A percentile compares a stretch with the other conserved stretches of the same genome.
These are phyloP conservation scores for Ceratocystis lukuohia DNA, from an alignment of 2,329 filamentous ascomycete genomes.

Conservation along the genomic window DNA sequence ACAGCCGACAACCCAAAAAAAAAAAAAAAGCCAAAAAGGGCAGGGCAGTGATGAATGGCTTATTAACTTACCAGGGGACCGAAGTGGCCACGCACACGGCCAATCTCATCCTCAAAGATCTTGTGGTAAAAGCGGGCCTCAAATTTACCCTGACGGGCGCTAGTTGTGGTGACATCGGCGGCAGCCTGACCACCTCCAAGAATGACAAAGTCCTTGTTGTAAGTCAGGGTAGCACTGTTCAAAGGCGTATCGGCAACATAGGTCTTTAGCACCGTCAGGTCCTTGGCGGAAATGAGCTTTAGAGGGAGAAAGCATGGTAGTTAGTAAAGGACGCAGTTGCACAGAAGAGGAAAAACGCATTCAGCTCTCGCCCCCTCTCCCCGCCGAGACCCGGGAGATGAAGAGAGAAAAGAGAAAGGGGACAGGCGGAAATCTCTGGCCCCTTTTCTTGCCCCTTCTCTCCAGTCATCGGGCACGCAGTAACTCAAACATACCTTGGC, in stretches of 20 bases:
- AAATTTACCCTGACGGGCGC: slow-evolving; percentile 93
- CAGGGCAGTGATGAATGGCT: background rate
- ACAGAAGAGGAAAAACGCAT: background rate
- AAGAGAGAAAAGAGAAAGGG: too few relatives aligned
- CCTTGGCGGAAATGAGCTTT: slow-evolving; percentile 67
- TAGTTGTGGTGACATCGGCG: slow-evolving; percentile 96
- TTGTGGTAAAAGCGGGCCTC: slow-evolving; percentile 99
- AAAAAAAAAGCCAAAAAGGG: background rate
- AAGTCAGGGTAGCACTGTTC: slow-evolving; percentile 87
- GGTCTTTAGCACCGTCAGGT: slow-evolving; percentile 85
- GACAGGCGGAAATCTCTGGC: too few relatives aligned
- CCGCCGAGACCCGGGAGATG: too few relatives aligned
- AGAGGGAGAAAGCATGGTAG: background rate
- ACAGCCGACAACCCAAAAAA: background rate
- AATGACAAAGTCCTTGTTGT: slow-evolving; percentile 95
- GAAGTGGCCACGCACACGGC: slow-evolving; percentile 92
- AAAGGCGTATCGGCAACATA: slow-evolving; percentile 86
- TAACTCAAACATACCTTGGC: slow-evolving; percentile 53
- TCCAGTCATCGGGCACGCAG: background rate
- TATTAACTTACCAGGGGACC: slow-evolving; percentile 52
- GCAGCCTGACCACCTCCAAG: slow-evolving; percentile 95
- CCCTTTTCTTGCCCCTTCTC: too few relatives aligned
- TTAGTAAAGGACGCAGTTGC: background rate
- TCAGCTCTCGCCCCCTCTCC: background rate
- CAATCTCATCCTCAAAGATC: slow-evolving; percentile 97